Base-by-base conservation (phyloP, 441 rosid genomes). In the Jatropha multifida region DNA sequence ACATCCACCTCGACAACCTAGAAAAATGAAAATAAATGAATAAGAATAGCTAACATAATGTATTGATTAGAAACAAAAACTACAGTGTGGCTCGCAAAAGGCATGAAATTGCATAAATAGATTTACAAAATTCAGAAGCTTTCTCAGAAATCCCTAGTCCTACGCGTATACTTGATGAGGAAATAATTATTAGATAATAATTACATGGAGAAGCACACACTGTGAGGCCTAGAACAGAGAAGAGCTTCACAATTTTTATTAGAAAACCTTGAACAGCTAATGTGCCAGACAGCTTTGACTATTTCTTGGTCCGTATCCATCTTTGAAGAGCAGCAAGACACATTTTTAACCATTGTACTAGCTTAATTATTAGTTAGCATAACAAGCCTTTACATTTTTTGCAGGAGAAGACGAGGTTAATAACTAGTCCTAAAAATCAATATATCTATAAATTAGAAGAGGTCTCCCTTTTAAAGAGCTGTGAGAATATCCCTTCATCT, bases 1-100 rank as follows among this genome's bases (percentile, higher is more conserved):
- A 77, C 88, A 81, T 92, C 75, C 70, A 92, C 86, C 88, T 92
- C 97, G 74, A 87, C 93, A 69, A 92, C 97, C 97, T 92, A 68
- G 40, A 42, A 58, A 73, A 49, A 26, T 17, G 38, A 41, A 81
- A 71, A 52, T 18, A 37, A 84, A 9, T 38, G 13, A 62, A 52
- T 42, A 37, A 71, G 65, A 17, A 42, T 5, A 27, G 18, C 4
- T 61, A 37, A 3, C 10, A 20, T 27, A 37, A 59, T 42, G 0
- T 48, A 20, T 3, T 20, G 27, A 40, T 1, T 62, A 69, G 17
- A 32, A 32, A 42, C 40, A 65, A 55, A 63, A n/a, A 44, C 49
- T 48, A 74, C n/a, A 3, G 8, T 54, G 54, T 15, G 27, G 46
- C 49, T 44, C 40, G 69, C 63, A 26, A 69, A 42, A n/a, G 64